Percentiles rank a stretch among this genome's conserved stretches.
phyloP scores from a whole-genome alignment of 257 asterid species.

The Knoxia roxburghii region DNA sequence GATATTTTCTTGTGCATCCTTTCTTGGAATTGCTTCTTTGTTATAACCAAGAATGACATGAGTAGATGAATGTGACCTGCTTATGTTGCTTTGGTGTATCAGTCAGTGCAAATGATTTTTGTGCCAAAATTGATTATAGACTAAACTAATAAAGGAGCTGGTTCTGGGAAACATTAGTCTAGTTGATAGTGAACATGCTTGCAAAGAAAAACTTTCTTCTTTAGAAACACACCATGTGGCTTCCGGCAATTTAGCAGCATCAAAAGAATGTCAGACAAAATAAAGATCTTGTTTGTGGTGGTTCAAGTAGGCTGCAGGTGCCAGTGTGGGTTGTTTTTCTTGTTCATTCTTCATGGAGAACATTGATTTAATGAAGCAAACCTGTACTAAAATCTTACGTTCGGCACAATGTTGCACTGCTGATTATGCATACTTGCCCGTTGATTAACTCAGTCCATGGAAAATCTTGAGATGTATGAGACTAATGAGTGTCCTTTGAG shows the following conservation, averaged over 20 bases:
- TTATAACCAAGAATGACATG: background rate
- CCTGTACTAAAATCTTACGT: background rate
- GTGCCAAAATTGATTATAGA: background rate
- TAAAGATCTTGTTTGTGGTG: background rate
- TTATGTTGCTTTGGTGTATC: background rate
- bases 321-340: background rate
- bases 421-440: background rate
- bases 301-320: background rate
- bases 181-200: background rate
- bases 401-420: background rate
- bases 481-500: background rate
- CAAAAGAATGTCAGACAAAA: background rate
- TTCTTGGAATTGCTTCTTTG: background rate
- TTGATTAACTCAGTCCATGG: background rate
- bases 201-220: background rate
- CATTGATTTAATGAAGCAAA: background rate
- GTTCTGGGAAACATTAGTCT: background rate
- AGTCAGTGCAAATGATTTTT: background rate
- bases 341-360: background rate
- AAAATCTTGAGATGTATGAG: background rate
- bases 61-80: background rate
- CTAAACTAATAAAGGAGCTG: background rate
- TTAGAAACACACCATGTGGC: constrained; percentile 1
- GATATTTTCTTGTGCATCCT: background rate
- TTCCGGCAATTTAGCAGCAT: background rate